phyloP scores from a whole-genome alignment of 2,329 filamentous ascomycete genomes.

The Epichloe sylvatica region DNA sequence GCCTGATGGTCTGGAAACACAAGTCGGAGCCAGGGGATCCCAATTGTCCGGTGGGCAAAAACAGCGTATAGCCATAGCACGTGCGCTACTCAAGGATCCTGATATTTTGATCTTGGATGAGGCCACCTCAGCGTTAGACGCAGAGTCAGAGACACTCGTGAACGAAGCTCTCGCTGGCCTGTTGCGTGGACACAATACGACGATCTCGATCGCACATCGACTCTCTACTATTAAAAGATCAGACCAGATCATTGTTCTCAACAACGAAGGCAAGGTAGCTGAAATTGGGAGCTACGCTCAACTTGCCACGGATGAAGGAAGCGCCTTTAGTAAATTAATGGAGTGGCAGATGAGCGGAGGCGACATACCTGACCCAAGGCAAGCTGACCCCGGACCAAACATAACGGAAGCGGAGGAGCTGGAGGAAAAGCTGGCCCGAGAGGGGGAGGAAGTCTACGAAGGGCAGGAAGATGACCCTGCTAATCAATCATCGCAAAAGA shows the following conservation, averaged over 20 bases:
- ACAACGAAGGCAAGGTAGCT: slow-evolving; percentile 73
- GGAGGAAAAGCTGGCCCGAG: slow-evolving; percentile 28
- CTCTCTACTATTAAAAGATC: slow-evolving; percentile 93
- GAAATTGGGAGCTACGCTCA: slow-evolving; percentile 76
- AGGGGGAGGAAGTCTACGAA: slow-evolving; percentile 9
- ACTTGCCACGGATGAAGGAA: slow-evolving; percentile 57
- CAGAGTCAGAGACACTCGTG: slow-evolving; percentile 91
- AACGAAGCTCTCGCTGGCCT: slow-evolving; percentile 76
- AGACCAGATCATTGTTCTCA: slow-evolving; percentile 86
- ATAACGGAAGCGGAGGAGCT: slow-evolving; percentile 40
- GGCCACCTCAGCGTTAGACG: slow-evolving; percentile 88
- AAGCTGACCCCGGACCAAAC: slow-evolving; percentile 20
- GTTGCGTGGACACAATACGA: slow-evolving; percentile 79
- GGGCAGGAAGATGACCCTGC: neutral
- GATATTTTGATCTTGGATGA: slow-evolving; percentile 96
- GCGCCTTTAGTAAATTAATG: slow-evolving; percentile 91
- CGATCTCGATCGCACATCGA: slow-evolving; percentile 92
- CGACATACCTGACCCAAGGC: slow-evolving; percentile 37
- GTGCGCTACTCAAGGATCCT: slow-evolving; percentile 85
- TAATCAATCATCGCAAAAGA: neutral
- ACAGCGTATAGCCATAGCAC: slow-evolving; percentile 91
- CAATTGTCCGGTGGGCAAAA: slow-evolving; percentile 95
- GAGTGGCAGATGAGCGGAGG: slow-evolving; percentile 95
- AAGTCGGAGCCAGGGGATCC: slow-evolving; percentile 80
- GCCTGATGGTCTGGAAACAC: slow-evolving; percentile 86